Base-by-base conservation (phyloP, 306 rosid genomes). In the Betula pendula region DNA sequence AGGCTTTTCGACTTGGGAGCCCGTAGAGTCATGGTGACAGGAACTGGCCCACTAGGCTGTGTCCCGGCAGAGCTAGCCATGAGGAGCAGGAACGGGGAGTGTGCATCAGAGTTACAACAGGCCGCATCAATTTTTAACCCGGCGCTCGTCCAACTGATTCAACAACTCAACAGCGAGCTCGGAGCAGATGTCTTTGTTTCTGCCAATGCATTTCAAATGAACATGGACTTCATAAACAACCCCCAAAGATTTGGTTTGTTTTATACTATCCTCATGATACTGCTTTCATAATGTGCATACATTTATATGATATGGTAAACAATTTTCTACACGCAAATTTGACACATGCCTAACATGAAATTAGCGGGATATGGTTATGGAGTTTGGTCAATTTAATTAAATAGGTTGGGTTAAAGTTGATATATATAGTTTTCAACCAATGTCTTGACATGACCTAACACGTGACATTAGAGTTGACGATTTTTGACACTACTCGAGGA, bases 21-120 rank as follows among this genome's bases (percentile, higher is more conserved):
- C 17, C 82, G 86, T 1, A 87, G 87, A 51, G 91, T 90, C 35
- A 20, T 90, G 35, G 91, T 90, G 50, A 87, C 90, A 0, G 91
- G 91, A 31, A 82, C 89, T 1, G 91, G 91, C 1, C 90, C 91
- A 48, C 17, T 89, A 20, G 91, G 91, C 0, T 85, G 91, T 38
- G 81, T 68, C n/a, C 89, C 89, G 8, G 56, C 88, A 8, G 83
- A 80, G 15, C 70, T 89, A 33, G 90, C 94, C 24, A 70, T 50
- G 10, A 82, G 87, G 16, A 85, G 91, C 60, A 33, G 3, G 50
- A 84, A 87, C 6, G 88, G 90, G 33, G 91, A 87, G 43, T 87
- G 91, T 40, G 77, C 75, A 8, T 42, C 84, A 2, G 77, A 85
- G 68, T 20, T 84, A 7, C 91, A 89, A 62, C 45, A 38, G 9